phyloP scores from a whole-genome alignment of 1,284 basidiomycete species.

The Coniophora puteana region DNA sequence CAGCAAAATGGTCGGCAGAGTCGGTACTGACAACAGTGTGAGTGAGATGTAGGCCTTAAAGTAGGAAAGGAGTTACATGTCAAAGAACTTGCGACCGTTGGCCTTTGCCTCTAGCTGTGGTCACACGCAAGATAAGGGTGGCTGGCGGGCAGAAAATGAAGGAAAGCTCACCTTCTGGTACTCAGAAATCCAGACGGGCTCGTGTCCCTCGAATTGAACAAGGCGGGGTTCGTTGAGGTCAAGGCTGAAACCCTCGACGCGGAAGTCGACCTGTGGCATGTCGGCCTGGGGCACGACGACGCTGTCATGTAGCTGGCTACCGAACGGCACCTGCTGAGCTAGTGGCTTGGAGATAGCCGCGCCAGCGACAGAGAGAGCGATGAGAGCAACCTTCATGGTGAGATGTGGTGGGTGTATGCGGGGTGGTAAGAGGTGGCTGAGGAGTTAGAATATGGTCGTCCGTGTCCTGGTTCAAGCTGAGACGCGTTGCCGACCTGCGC shows the following conservation, averaged over 20 bases:
- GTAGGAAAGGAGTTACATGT: conserved; percentile 57
- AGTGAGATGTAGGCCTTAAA: conserved; percentile 4
- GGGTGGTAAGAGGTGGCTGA: too few relatives aligned
- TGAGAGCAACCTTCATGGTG: too few relatives aligned
- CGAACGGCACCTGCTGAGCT: too few relatives aligned
- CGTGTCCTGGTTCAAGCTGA: too few relatives aligned
- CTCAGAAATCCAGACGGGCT: conserved; percentile 78
- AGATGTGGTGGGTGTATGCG: too few relatives aligned
- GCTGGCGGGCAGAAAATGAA: not conserved
- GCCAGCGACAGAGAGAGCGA: too few relatives aligned
- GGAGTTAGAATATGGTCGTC: too few relatives aligned
- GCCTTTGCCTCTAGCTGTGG: conserved; percentile 74
- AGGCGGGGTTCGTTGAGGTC: conserved; percentile 72
- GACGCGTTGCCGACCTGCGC: too few relatives aligned
- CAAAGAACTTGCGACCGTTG: conserved; percentile 77
- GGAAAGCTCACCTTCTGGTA: conserved; percentile 64
- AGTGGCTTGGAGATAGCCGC: too few relatives aligned
- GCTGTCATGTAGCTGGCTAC: too few relatives aligned
- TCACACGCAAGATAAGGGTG: not conserved
- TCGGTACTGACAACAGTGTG: conserved; percentile 57
- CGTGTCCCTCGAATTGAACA: conserved; percentile 67
- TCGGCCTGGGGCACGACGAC: not conserved
- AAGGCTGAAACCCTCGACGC: conserved; percentile 44
- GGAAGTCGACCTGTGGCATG: conserved; percentile 17
- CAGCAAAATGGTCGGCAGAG: conserved; percentile 55